Evolutionary conservation across 345 rosid genomes (phyloP), one percentile per base, ranked within the genome.

Genomic region (Eucalyptus polyanthemos): DNA sequence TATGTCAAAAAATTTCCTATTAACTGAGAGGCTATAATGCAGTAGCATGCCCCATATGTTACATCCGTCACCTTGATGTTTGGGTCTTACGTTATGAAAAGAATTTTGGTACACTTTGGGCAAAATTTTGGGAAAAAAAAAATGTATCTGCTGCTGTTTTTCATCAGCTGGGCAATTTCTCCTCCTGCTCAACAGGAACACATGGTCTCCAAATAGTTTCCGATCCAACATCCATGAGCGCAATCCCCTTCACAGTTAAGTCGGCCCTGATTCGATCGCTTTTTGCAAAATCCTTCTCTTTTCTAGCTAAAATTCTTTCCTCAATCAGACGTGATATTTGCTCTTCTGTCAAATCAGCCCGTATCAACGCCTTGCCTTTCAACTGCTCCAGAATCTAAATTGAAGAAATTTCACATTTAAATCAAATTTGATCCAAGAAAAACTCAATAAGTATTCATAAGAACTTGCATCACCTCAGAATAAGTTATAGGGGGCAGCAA

Each of bases 151-250:
- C 47, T 76, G 27, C 47, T 11, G 27, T 37, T 76, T 37, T 37
- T 6, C 45, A 37, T 72, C 47, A 76, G 45, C 83, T 76, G 15
- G 67, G 80, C 24, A 62, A 72, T 67, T 58, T 86, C 24, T 88
- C 67, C 45, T 88, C 91, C 90, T 58, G 90, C 91, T 89, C 88
- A 22, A 47, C 91, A 14, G 96, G 96, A 45, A 95, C 89, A 22
- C 98, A 96, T 13, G 99, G 99, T 88, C 98, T 94, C 99, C 99
- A 97, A 40, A 93, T 91, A 9, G 98, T 97, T 88, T 93, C 96
- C 42, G 91, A 91, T 45, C 99, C 99, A 21, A 93, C 86, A 93
- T 97, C 99, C 99, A 97, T 96, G 3, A 97, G 93, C 5, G 96
- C 97, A 91, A 97, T 95, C 49, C 99, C 99, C 88, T 95, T 90